Evolutionary conservation across 2,329 filamentous ascomycete species (phyloP).

Genomic region (Hymenoscyphus fructigenus): DNA sequence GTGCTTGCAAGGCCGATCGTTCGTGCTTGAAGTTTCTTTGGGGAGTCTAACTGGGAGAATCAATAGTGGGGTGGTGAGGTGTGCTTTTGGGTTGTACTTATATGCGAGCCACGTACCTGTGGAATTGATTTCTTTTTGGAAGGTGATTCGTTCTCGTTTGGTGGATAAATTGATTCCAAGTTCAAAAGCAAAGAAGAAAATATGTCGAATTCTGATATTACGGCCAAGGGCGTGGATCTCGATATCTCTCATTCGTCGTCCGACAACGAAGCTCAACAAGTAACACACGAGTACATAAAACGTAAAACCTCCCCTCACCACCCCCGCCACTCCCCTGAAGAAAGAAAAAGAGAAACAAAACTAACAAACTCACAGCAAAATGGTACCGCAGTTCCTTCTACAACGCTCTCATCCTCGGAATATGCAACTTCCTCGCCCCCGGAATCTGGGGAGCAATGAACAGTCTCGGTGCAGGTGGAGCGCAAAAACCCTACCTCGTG

Average conservation of each 20-base stretch:
- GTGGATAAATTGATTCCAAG: background rate
- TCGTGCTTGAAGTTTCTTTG: background rate
- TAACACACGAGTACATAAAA: conserved; percentile 5
- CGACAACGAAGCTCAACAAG: conserved; percentile 5
- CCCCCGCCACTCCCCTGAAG: background rate
- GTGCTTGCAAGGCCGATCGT: background rate
- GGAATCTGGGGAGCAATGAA: conserved; percentile 76
- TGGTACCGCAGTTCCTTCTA: conserved; percentile 73
- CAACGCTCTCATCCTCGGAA: conserved; percentile 68
- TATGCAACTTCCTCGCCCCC: conserved; percentile 69
- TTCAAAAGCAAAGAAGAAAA: background rate
- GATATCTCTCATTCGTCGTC: background rate
- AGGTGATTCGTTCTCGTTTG: background rate
- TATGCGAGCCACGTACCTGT: background rate
- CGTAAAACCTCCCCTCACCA: background rate
- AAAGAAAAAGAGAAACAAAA: background rate
- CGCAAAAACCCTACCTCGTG: conserved; percentile 62
- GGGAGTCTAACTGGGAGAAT: background rate
- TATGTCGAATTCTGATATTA: background rate
- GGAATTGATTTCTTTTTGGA: background rate
- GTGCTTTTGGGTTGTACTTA: background rate
- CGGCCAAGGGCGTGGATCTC: background rate
- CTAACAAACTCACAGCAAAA: conserved; percentile 38
- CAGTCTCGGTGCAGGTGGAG: conserved; percentile 67
- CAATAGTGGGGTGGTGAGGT: background rate